Base-by-base conservation (phyloP, 2,329 filamentous ascomycete genomes). In the Colletotrichum sp. region DNA sequence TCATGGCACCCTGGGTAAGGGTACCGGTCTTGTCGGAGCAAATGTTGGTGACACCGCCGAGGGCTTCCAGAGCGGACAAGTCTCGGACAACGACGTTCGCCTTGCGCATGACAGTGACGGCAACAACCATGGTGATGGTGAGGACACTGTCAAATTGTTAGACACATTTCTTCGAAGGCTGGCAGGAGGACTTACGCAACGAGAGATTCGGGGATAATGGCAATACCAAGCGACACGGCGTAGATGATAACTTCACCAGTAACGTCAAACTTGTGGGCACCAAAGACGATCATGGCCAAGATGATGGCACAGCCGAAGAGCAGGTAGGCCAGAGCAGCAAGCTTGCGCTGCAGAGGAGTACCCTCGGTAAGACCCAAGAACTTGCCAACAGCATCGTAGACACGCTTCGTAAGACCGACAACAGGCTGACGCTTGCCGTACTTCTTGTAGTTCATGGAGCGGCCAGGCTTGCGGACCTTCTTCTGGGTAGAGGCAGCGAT, bases 11-110 rank as follows among this genome's bases (percentile, higher is more conserved):
- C 79, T 93, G 90, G 0, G 92, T 93, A 16, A 93, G 85, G 1
- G 93, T 95, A 16, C 93, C 93, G 0, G 93, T 95, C 84, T 94
- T 94, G 84, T 94, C 93, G 28, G 92, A 94, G 83, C 93, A 95
- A 80, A 95, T 93, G 80, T 94, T 92, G 72, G 92, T 94, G 28
- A 95, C 92, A 59, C 92, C 93, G 15, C 93, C 93, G 3, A 95
- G 88, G 15, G 93, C 92, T 80, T 95, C 93, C 0, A 95, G 88
- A 0, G 92, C 92, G 5, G 92, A 91, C 59, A 95, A 86, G 80
- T 94, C 92, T 78, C 92, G 88, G 32, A 93, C 90, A 69, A 93
- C 90, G 57, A 93, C 92, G 77, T 93, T 90, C 44, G 90, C 87
- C 81, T 92, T 91, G 75, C 91, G 88, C 92, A 93, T 93, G 52